A percentile compares a stretch with the other conserved stretches of the same genome.
Conservation (phyloP, 164 flowering plant species). For the Aristolochia californica region DNA sequence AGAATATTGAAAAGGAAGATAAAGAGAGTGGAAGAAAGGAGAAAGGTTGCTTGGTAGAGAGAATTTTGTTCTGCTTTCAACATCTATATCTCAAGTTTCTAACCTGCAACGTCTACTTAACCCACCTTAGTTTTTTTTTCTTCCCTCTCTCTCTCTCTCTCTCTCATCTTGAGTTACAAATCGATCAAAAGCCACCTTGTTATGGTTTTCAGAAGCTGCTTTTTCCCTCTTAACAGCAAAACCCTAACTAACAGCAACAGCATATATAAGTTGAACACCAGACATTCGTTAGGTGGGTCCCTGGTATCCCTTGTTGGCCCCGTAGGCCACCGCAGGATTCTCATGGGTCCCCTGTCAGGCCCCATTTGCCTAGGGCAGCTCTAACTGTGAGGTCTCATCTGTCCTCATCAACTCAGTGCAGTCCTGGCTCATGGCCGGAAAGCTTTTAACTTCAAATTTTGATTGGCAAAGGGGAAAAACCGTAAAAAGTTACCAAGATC, state of each 20-base stretch:
- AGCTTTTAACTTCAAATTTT: no score
- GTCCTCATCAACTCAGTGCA: no score
- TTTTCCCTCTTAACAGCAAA: not conserved
- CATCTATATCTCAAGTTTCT: constrained; percentile 9
- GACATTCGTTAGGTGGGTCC: no score
- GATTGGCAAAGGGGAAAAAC: no score
- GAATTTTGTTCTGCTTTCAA: constrained; percentile 10
- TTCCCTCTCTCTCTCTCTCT: not conserved
- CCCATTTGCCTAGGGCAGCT: no score
- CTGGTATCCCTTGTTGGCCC: no score
- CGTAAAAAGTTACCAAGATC: no score
- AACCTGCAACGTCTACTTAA: constrained; percentile 13
- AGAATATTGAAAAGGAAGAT: not conserved
- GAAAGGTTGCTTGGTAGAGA: constrained; percentile 7
- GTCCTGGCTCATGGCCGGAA: no score
- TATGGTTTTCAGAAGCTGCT: constrained; percentile 8
- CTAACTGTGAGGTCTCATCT: no score
- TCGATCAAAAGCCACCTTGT: not conserved
- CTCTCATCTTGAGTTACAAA: not conserved
- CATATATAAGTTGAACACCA: no score
- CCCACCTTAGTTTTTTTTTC: constrained; percentile 1
- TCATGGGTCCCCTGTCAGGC: no score
- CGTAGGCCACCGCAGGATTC: no score
- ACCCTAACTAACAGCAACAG: not conserved
- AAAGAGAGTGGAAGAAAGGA: constrained; percentile 1